A percentile compares a stretch with the other conserved stretches of the same genome.
phyloP scores from a whole-genome alignment of 108 stramenopile species.

The Hondaea fermentalgiana region DNA sequence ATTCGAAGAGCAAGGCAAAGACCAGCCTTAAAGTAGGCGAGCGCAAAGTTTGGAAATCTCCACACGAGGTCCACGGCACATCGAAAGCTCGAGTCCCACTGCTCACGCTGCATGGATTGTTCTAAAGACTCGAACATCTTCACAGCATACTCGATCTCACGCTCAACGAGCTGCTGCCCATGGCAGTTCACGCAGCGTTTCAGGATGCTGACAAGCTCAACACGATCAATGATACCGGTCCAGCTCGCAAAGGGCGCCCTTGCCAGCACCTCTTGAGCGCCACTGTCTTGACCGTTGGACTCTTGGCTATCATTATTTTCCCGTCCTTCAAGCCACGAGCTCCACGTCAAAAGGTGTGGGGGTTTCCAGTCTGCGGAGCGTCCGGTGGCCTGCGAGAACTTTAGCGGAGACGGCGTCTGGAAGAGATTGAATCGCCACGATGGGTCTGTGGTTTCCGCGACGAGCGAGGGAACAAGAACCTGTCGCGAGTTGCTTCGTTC shows the following conservation, averaged over 20 bases:
- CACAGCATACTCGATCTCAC: not conserved
- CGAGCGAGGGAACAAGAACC: not conserved
- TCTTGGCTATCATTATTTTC: too few species aligned
- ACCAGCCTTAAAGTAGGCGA: constrained; percentile 12
- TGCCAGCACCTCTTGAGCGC: not conserved
- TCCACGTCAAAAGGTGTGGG: not conserved
- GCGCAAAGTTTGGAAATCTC: not conserved
- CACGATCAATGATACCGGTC: not conserved
- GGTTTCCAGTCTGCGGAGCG: not conserved
- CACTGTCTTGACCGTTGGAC: not conserved
- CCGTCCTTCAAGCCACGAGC: not conserved
- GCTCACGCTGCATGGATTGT: not conserved
- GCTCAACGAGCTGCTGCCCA: not conserved
- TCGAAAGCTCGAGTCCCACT: not conserved
- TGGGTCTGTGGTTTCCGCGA: not conserved
- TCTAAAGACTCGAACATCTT: not conserved
- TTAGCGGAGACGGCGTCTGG: not conserved
- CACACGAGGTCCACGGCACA: not conserved
- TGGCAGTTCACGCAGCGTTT: not conserved
- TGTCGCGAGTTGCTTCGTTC: not conserved
- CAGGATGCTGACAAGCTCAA: not conserved
- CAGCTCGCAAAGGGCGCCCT: not conserved
- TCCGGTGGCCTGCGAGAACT: not conserved
- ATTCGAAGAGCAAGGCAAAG: not conserved
- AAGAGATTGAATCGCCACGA: not conserved